These are phyloP conservation scores for Pythium dissimile DNA, from an alignment of 352 stramenopile genomes.

Conservation along the genomic window DNA sequence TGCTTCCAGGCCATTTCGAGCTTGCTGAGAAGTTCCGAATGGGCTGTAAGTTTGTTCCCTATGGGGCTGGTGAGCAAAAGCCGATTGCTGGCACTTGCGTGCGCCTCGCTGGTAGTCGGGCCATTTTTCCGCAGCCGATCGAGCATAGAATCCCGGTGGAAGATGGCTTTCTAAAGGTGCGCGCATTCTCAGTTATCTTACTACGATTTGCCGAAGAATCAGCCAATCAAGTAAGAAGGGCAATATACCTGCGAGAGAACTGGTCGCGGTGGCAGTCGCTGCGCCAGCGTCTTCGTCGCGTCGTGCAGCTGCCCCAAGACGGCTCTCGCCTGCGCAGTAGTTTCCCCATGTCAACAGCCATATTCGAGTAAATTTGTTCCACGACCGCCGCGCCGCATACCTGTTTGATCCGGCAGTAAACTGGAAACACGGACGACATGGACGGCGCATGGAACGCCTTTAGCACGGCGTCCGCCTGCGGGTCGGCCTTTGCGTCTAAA, in stretches of 20 bases:
- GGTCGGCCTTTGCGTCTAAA: constrained; percentile 27
- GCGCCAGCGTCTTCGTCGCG: constrained; percentile 26
- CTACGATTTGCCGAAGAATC: background rate
- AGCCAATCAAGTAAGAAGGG: too few relatives aligned
- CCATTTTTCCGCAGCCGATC: constrained; percentile 32
- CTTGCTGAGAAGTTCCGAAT: background rate
- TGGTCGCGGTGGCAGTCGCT: constrained; percentile 28
- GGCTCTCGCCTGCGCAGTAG: constrained; percentile 41
- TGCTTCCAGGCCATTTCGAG: constrained; percentile 5
- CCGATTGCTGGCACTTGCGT: constrained; percentile 2
- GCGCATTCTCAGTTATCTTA: background rate
- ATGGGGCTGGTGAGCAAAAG: background rate
- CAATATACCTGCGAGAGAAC: constrained; percentile 28
- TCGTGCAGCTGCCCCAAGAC: constrained; percentile 35
- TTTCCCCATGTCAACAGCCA: too few relatives aligned
- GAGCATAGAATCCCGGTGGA: constrained; percentile 43
- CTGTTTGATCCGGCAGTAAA: constrained; percentile 49
- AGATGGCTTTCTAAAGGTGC: constrained; percentile 25
- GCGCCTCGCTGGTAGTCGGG: constrained; percentile 7
- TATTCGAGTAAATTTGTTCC: too few relatives aligned
- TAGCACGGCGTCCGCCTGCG: constrained; percentile 25
- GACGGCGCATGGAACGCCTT: constrained; percentile 27
- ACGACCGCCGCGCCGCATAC: constrained; percentile 25
- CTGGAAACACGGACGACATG: constrained; percentile 39
- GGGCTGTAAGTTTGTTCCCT: background rate